These are phyloP conservation scores for Daldinia decipiens DNA, from an alignment of 495 filamentous ascomycete species.

Conservation along the genomic window DNA sequence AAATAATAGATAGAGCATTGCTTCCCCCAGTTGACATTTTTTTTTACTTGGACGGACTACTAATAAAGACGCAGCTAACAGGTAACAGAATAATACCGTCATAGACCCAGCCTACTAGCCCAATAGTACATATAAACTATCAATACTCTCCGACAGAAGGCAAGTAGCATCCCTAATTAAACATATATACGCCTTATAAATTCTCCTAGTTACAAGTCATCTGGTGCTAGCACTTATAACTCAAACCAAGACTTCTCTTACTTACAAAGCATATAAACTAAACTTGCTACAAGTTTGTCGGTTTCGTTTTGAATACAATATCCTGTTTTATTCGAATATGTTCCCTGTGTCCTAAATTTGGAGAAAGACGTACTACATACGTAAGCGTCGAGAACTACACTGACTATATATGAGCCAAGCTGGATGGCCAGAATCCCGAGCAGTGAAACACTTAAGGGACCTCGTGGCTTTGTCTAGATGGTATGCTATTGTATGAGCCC, in stretches of 20 bases:
- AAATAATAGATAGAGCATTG: not conserved
- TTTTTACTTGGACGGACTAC: not conserved
- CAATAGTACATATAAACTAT: not conserved
- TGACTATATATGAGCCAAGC: slow-evolving; percentile 17
- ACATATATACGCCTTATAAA: not conserved
- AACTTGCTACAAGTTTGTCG: not conserved
- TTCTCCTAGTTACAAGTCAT: not conserved
- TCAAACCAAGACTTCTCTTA: not conserved
- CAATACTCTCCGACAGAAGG: not conserved
- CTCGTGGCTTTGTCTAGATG: not conserved
- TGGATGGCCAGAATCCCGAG: slow-evolving; percentile 28
- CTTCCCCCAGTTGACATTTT: not conserved
- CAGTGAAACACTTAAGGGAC: slow-evolving; percentile 30
- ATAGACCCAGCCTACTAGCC: not conserved
- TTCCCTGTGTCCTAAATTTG: slow-evolving; percentile 2
- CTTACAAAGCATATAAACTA: not conserved
- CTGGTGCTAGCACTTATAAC: no score
- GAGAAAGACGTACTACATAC: not conserved
- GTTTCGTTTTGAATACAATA: not conserved
- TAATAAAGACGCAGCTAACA: not conserved
- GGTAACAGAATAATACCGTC: not conserved
- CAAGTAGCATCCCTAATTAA: not conserved
- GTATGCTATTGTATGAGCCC: not conserved
- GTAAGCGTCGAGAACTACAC: not conserved
- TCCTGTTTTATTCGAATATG: not conserved